Percentiles rank a stretch among this genome's conserved stretches.
These are phyloP conservation scores for Castanea sativa DNA, from an alignment of 306 rosid species.

Conservation along the genomic window DNA sequence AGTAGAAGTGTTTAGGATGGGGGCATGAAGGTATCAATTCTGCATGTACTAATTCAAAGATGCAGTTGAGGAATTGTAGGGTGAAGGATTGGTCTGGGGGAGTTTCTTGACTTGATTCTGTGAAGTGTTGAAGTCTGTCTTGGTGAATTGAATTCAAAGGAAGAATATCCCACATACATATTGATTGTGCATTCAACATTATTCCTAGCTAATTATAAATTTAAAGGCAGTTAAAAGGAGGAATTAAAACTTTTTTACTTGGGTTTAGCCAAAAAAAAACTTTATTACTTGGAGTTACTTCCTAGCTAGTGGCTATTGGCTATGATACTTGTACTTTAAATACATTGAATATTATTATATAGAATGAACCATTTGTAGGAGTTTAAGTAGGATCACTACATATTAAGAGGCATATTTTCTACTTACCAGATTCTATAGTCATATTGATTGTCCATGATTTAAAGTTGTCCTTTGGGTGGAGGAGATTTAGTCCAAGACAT, in stretches of 20 bases:
- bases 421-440: neutral
- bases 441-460: neutral
- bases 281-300: too few species aligned
- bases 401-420: neutral
- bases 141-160: slow-evolving; percentile 2
- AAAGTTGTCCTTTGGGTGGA: neutral
- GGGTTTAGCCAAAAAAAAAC: too few species aligned
- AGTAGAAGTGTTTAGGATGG: too few species aligned
- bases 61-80: neutral
- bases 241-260: too few species aligned
- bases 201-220: neutral
- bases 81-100: neutral
- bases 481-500: neutral
- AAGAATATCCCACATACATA: neutral
- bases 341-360: too few species aligned
- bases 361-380: too few species aligned
- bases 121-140: too few species aligned
- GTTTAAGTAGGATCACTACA: neutral
- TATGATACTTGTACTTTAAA: too few species aligned
- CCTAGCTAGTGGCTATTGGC: too few species aligned
- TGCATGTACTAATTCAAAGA: neutral
- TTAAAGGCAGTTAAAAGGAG: neutral
- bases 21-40: neutral
- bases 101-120: neutral
- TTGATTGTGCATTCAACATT: neutral